Evolutionary conservation across 192 early-diverging fungal genomes (phyloP).

Genomic region (Cladochytrium replicatum): DNA sequence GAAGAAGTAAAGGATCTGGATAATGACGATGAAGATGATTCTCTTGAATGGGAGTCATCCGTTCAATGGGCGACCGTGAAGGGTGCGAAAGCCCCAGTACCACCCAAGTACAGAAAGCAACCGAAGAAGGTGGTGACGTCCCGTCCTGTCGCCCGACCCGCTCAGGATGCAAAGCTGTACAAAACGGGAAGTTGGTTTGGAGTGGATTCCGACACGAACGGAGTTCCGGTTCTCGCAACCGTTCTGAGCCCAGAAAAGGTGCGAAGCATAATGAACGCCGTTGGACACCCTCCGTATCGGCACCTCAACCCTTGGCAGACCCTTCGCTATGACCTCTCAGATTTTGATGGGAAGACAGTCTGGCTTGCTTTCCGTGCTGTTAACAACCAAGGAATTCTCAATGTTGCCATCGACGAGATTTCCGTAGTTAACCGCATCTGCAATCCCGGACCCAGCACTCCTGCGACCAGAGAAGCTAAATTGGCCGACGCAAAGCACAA

Average conservation of each 20-base stretch:
- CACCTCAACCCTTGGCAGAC: not conserved
- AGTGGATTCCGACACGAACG: not conserved
- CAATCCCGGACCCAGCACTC: not conserved
- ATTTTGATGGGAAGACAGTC: not conserved
- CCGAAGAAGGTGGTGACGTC: not conserved
- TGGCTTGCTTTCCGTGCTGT: not conserved
- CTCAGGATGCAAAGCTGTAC: not conserved
- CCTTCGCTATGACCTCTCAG: not conserved
- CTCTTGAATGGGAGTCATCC: not conserved
- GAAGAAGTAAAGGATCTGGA: not conserved
- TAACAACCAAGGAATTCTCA: not conserved
- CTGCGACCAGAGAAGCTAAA: not conserved
- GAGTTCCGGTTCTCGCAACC: not conserved
- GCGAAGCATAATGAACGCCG: not conserved
- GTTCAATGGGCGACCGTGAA: not conserved
- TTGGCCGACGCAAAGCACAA: not conserved
- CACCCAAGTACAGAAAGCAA: too few relatives aligned
- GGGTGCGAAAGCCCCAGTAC: too few relatives aligned
- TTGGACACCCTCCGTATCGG: not conserved
- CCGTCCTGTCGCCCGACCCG: too few relatives aligned
- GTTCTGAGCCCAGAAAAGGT: not conserved
- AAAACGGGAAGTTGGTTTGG: not conserved
- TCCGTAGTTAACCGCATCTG: not conserved
- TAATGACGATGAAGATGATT: too few relatives aligned
- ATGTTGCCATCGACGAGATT: not conserved